A percentile compares a stretch with the other conserved stretches of the same genome.
These are phyloP conservation scores for Musa schizocarpa DNA, from an alignment of 176 grass and related monocot genomes.

Conservation along the genomic window DNA sequence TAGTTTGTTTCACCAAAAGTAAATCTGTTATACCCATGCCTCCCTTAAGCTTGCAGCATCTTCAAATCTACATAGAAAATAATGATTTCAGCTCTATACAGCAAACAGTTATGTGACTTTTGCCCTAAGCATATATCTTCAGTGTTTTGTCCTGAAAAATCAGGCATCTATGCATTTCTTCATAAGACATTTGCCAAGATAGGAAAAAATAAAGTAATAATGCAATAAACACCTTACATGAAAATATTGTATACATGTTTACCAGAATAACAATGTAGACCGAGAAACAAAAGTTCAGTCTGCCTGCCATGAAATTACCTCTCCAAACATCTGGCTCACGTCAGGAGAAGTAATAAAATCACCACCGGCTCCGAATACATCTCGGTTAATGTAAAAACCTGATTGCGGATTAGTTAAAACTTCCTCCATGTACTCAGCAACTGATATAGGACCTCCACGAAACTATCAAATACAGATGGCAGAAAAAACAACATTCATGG, in stretches of 20 bases:
- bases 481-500: background rate
- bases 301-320: constrained; percentile 39
- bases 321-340: constrained; percentile 98
- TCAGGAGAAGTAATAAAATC: constrained; percentile 95
- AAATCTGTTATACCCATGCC: too few relatives aligned
- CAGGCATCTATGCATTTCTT: too few relatives aligned
- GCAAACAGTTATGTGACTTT: too few relatives aligned
- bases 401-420: constrained; percentile 78
- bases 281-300: background rate
- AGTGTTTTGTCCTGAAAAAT: too few relatives aligned
- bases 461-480: constrained; percentile 36
- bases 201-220: too few relatives aligned
- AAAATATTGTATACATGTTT: background rate
- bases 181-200: too few relatives aligned
- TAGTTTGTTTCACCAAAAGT: too few relatives aligned
- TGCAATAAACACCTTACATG: background rate
- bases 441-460: constrained; percentile 78
- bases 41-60: too few relatives aligned
- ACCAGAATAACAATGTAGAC: background rate
- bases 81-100: too few relatives aligned
- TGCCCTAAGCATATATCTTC: too few relatives aligned
- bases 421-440: constrained; percentile 98
- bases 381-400: constrained; percentile 79
- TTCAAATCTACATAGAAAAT: too few relatives aligned
- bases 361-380: constrained; percentile 73